Conservation (phyloP, 306 rosid species). For the Vigna trinervia region DNA sequence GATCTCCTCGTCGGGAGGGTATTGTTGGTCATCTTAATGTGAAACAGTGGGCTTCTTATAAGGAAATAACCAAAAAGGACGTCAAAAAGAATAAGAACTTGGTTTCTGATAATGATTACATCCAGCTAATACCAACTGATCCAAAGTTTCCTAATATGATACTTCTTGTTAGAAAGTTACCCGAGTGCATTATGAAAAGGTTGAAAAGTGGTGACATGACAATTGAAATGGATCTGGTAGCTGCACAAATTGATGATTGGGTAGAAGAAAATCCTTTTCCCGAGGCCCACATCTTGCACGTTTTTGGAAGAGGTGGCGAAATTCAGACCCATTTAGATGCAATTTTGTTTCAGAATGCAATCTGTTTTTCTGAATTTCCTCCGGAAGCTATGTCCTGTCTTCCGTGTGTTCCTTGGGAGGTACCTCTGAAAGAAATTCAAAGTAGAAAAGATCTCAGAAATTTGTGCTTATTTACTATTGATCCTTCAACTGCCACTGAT, state of each 20-base stretch:
- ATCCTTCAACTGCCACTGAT: constrained; percentile 85
- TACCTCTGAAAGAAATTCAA: constrained; percentile 66
- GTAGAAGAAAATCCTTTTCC: constrained; percentile 68
- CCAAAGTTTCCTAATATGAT: constrained; percentile 72
- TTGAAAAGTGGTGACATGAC: constrained; percentile 64
- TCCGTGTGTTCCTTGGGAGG: constrained; percentile 76
- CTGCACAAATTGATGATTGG: constrained; percentile 79
- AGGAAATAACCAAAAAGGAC: constrained; percentile 54
- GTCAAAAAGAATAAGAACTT: constrained; percentile 51
- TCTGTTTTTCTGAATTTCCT: constrained; percentile 67
- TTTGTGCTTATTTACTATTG: constrained; percentile 80
- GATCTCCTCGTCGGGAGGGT: constrained; percentile 68
- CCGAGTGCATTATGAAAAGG: constrained; percentile 64
- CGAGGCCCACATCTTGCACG: constrained; percentile 60
- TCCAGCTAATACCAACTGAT: constrained; percentile 72
- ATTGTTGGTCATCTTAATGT: constrained; percentile 76
- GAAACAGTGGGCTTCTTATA: constrained; percentile 51
- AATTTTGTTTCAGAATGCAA: constrained; percentile 75
- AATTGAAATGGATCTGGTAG: constrained; percentile 73
- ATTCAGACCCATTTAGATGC: constrained; percentile 76
- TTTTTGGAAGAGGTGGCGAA: constrained; percentile 75
- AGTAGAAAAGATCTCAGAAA: constrained; percentile 78
- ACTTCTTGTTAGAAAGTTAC: constrained; percentile 62
- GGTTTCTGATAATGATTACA: constrained; percentile 54
- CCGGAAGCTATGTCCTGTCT: constrained; percentile 65